Evolutionary conservation across 495 filamentous ascomycete genomes (phyloP).

Genomic region (Venustampulla echinocandica): DNA sequence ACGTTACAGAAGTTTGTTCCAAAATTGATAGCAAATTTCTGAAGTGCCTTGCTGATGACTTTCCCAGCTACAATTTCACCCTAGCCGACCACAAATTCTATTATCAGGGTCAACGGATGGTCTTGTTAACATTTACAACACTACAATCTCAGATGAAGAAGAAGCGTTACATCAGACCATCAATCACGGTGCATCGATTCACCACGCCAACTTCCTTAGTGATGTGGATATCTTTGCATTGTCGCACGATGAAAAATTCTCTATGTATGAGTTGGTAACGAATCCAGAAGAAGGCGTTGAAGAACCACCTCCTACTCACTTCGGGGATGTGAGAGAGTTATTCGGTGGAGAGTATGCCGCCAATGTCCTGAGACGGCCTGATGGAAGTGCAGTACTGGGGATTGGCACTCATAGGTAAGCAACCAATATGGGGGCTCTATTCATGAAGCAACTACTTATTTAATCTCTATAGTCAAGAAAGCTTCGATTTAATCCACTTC

Average conservation of each 20-base stretch:
- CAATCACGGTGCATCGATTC: slow-evolving; percentile 77
- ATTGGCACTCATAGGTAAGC: slow-evolving; percentile 53
- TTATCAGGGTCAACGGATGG: slow-evolving; percentile 90
- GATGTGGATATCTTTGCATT: slow-evolving; percentile 61
- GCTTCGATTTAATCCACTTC: slow-evolving; percentile 60
- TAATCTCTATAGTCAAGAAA: slow-evolving; percentile 42
- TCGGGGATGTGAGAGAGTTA: slow-evolving; percentile 66
- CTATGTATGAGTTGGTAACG: slow-evolving; percentile 61
- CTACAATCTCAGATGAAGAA: slow-evolving; percentile 66
- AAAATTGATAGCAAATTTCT: not conserved
- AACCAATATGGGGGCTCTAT: too few relatives aligned
- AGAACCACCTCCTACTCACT: slow-evolving; percentile 44
- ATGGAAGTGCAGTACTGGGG: slow-evolving; percentile 52
- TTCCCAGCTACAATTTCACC: slow-evolving; percentile 61
- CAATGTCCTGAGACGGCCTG: slow-evolving; percentile 49
- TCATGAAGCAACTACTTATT: slow-evolving; percentile 4
- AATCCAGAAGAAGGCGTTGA: slow-evolving; percentile 45
- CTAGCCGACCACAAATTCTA: slow-evolving; percentile 50
- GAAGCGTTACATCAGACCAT: slow-evolving; percentile 78
- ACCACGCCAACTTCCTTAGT: slow-evolving; percentile 73
- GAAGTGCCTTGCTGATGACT: slow-evolving; percentile 6
- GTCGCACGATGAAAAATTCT: slow-evolving; percentile 73
- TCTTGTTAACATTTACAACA: slow-evolving; percentile 78
- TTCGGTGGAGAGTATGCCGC: slow-evolving; percentile 78
- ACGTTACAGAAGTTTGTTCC: slow-evolving; percentile 64